These are phyloP conservation scores for Nidula microcarpa DNA, from an alignment of 768 basidiomycete species.

Conservation along the genomic window DNA sequence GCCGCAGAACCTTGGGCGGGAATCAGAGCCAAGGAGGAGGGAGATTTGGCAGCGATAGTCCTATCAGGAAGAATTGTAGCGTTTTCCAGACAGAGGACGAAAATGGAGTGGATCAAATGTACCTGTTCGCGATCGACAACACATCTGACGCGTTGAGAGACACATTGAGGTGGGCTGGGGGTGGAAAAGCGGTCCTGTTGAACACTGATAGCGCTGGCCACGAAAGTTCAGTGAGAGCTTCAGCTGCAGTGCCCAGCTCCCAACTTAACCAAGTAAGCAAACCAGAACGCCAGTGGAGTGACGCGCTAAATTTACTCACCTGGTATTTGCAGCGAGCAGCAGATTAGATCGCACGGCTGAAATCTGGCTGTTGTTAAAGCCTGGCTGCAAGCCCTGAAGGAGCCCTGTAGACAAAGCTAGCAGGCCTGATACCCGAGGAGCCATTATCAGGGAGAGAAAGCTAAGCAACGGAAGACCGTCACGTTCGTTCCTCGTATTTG, in stretches of 20 bases:
- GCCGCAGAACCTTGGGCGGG: constrained; percentile 48
- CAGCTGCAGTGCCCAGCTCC: constrained; percentile 57
- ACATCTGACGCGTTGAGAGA: constrained; percentile 34
- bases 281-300: background rate
- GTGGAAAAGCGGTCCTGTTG: constrained; percentile 33
- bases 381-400: background rate
- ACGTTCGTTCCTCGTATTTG: background rate
- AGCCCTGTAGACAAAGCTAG: background rate
- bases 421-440: background rate
- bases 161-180: constrained; percentile 24
- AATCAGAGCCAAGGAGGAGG: constrained; percentile 36
- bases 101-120: constrained; percentile 6
- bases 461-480: background rate
- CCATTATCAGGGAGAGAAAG: background rate
- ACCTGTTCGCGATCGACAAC: constrained; percentile 35
- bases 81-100: no score
- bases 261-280: constrained; percentile 31
- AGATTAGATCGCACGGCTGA: constrained; percentile 8
- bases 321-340: constrained; percentile 21
- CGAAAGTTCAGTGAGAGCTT: constrained; percentile 51
- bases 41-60: constrained; percentile 30
- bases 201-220: constrained; percentile 51
- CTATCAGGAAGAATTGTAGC: constrained; percentile 14
- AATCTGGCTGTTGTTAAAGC: background rate
- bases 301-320: constrained; percentile 10